phyloP scores from a whole-genome alignment of 176 grass and related monocot genomes.

The Cocos nucifera region DNA sequence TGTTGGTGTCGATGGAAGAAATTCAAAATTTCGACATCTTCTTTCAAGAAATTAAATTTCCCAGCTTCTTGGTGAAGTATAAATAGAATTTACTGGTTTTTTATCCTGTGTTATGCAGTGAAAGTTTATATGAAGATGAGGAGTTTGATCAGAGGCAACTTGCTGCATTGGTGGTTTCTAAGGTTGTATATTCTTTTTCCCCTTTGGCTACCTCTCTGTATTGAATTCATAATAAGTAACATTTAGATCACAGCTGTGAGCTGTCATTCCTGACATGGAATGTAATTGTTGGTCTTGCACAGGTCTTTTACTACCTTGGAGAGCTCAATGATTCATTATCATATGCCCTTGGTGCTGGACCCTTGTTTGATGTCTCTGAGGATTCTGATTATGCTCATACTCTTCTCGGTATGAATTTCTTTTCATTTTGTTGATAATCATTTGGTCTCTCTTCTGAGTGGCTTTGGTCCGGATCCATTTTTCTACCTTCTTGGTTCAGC shows the following conservation, averaged over 20 bases:
- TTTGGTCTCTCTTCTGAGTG: constrained; percentile 6
- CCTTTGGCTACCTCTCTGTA: not conserved
- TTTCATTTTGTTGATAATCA: constrained; percentile 2
- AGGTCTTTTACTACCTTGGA: constrained; percentile 98
- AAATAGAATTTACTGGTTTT: not conserved
- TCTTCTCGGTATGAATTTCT: constrained; percentile 56
- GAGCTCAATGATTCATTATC: constrained; percentile 84
- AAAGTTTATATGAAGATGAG: constrained; percentile 98
- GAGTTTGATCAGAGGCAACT: constrained; percentile 90
- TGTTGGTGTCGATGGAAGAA: too few species aligned
- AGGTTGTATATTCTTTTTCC: constrained; percentile 34
- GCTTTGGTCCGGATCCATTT: constrained; percentile 8
- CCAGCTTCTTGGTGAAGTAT: too few species aligned
- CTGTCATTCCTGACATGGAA: not conserved
- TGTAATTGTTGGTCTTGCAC: not conserved
- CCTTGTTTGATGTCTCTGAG: constrained; percentile 89
- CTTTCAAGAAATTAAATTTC: too few species aligned
- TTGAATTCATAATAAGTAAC: too few species aligned
- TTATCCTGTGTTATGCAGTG: constrained; percentile 31
- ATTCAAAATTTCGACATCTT: too few species aligned
- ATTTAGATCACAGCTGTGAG: not conserved
- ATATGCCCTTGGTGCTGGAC: constrained; percentile 96
- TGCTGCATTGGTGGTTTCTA: constrained; percentile 94
- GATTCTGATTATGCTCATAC: constrained; percentile 88
- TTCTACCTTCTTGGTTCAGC: constrained; percentile 43